A percentile compares a stretch with the other conserved stretches of the same genome.
phyloP scores from a whole-genome alignment of 179 eudicot species.

The Silene coronaria region DNA sequence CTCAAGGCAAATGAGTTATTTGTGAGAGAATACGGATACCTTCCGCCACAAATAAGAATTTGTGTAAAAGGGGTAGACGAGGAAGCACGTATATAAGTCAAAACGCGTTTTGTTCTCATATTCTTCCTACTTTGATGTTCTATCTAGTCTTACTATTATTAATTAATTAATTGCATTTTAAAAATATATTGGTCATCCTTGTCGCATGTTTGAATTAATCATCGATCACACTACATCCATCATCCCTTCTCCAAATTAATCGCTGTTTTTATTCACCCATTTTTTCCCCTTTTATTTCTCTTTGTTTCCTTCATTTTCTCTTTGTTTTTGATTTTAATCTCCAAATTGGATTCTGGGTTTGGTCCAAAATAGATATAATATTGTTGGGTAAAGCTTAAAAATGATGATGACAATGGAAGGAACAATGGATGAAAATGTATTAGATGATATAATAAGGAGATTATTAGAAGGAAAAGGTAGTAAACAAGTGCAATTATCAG shows the following conservation, averaged over 20 bases:
- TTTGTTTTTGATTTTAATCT: too few relatives aligned
- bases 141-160: background rate
- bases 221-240: background rate
- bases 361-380: background rate
- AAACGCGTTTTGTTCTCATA: background rate
- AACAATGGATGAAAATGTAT: constrained; percentile 64
- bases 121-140: background rate
- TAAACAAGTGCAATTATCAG: constrained; percentile 84
- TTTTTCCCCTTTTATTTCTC: background rate
- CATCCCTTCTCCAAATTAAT: background rate
- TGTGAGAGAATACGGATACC: too few relatives aligned
- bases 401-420: constrained; percentile 89
- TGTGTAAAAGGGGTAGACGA: background rate
- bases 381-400: constrained; percentile 4
- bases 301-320: background rate
- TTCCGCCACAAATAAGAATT: too few relatives aligned
- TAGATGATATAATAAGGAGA: constrained; percentile 76
- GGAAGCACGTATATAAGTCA: background rate
- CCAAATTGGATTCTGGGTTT: background rate
- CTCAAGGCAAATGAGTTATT: too few relatives aligned
- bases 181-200: background rate
- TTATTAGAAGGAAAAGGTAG: constrained; percentile 73
- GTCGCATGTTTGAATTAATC: background rate
- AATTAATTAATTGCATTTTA: background rate
- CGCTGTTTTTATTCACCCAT: background rate